Conservation (phyloP, 345 rosid genomes). For the Eucalyptus pauciflora region DNA sequence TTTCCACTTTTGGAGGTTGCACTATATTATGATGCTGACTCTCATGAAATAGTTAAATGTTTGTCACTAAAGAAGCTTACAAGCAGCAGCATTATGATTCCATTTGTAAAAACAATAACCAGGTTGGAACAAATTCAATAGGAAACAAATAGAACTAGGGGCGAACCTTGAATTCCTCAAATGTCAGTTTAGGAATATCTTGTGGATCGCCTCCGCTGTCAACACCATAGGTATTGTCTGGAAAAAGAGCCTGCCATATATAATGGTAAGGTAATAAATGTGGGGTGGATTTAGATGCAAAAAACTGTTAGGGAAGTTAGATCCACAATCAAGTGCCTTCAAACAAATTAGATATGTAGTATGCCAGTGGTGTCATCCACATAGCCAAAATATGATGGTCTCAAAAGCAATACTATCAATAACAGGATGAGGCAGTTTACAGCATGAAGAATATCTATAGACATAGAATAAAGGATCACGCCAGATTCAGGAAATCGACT, state of each 20-base stretch:
- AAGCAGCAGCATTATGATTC: neutral
- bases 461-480: neutral
- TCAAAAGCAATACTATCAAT: neutral
- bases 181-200: conserved; percentile 77
- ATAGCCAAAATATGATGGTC: neutral
- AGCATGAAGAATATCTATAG: neutral
- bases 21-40: neutral
- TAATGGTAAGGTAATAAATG: neutral
- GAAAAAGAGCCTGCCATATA: conserved; percentile 64
- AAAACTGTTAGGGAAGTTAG: neutral
- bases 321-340: neutral
- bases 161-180: conserved; percentile 77
- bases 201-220: conserved; percentile 98
- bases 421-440: neutral
- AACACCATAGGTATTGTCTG: conserved; percentile 90
- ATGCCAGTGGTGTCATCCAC: neutral
- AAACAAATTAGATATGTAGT: neutral
- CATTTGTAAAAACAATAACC: neutral
- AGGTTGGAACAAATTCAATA: neutral
- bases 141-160: neutral
- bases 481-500: neutral
- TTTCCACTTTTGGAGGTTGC: neutral
- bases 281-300: neutral
- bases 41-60: neutral
- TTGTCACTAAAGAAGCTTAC: neutral